Base-by-base conservation (phyloP, 1,284 basidiomycete genomes). In the Melampsora americana region DNA sequence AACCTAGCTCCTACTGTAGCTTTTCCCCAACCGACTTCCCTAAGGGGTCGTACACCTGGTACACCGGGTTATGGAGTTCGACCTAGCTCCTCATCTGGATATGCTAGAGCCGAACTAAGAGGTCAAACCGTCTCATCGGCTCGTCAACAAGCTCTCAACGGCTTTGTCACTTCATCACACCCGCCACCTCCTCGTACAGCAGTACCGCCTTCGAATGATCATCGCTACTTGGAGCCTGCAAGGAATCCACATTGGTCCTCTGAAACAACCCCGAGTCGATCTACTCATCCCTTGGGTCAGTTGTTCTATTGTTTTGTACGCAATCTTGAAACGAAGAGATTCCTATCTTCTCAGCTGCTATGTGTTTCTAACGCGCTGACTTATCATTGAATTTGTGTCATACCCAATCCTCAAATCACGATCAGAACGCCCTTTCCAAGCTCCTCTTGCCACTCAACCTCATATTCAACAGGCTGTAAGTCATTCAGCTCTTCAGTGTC, bases 1-100 rank as follows among this genome's bases (percentile, higher is more conserved):
- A 62, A 42, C 4, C 59, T 39, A 35, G 30, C 74, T 26, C 65
- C 73, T 35, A 75, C 42, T 44, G 60, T 75, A n/a, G 48, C 66
- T 2, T 68, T 75, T 60, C 73, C 73, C 18, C 73, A 75, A 16
- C 73, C 73, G 53, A 44, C 66, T 14, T 30, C 67, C 20, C 26
- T 68, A 53, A 53, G 74, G 23, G 61, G 35, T 12, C 35, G 61
- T 35, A n/a, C 65, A 6, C 23, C 70, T 26, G 72, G 50, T 35
- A 44, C 39, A n/a, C 67, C 67, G 7, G 60, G 67, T 32, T 77
- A 69, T 64, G 42, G 23, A 16, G 12, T 23, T 59, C 46, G 60
- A 6, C 68, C 74, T 62, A 44, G 60, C 18, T 50, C 59, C 20
- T 68, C 59, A 12, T 16, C n/a, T 30, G 66, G 66, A 53, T 44